phyloP scores from a whole-genome alignment of 148 eudicot species.

The Linanthus parryae region DNA sequence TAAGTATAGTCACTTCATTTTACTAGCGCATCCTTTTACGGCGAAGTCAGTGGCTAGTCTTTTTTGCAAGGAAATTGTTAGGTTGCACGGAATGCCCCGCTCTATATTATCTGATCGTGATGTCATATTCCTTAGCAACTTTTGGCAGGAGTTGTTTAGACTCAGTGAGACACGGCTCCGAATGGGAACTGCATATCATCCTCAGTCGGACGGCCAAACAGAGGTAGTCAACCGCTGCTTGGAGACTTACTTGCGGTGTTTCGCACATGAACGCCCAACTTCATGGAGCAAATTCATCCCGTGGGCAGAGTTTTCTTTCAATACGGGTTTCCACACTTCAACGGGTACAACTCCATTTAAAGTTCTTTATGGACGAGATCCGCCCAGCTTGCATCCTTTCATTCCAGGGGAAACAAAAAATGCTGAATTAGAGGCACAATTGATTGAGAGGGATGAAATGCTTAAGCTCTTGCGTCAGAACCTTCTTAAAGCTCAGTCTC shows the following conservation, averaged over 20 bases:
- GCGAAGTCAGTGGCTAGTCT: background rate
- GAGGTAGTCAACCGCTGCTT: background rate
- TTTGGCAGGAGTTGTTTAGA: background rate
- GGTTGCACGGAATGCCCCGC: background rate
- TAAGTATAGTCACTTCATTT: background rate
- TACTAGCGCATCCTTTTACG: background rate
- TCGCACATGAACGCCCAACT: background rate
- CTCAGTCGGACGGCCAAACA: conserved; percentile 2
- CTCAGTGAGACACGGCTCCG: background rate
- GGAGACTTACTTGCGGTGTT: background rate
- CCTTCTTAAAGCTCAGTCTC: background rate
- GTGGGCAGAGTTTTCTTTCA: conserved; percentile 3
- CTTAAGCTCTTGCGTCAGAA: background rate
- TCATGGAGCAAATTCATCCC: background rate
- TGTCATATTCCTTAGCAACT: background rate
- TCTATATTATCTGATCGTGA: background rate
- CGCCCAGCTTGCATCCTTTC: background rate
- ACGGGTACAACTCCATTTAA: conserved; percentile 1
- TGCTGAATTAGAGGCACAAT: background rate
- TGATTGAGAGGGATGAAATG: background rate
- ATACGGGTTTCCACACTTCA: background rate
- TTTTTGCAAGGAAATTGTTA: conserved; percentile 1
- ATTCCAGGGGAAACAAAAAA: background rate
- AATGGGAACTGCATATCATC: background rate
- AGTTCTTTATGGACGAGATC: background rate